phyloP scores from a whole-genome alignment of 495 filamentous ascomycete genomes.

The Hypoxylon fragiforme region DNA sequence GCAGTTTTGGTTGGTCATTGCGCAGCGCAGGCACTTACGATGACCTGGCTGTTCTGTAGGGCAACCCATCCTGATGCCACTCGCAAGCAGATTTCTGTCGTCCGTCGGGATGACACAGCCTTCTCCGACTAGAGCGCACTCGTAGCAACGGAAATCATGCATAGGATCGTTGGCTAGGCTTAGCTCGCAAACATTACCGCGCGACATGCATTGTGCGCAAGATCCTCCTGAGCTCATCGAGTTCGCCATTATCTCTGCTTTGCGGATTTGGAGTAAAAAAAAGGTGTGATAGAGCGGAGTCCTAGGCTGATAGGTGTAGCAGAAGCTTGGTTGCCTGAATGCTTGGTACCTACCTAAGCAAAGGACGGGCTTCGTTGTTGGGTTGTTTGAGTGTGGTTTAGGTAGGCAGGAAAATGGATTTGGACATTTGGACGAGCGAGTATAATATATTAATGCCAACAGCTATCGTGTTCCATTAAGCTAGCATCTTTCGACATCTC shows the following conservation, averaged over 20 bases:
- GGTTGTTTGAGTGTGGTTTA: no score
- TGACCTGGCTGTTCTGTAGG: not conserved
- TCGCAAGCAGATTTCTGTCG: not conserved
- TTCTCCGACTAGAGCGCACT: not conserved
- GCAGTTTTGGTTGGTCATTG: not conserved
- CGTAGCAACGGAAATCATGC: not conserved
- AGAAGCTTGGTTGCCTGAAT: not conserved
- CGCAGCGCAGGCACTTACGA: not conserved
- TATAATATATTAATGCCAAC: no score
- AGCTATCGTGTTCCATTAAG: no score
- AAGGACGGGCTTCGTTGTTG: no score
- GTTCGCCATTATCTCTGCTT: not conserved
- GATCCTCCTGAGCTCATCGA: not conserved
- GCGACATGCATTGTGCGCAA: not conserved
- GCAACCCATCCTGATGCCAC: not conserved
- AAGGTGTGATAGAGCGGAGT: not conserved
- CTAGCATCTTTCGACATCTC: no score
- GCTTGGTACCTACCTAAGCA: no score
- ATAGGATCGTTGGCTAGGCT: not conserved
- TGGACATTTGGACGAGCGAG: no score
- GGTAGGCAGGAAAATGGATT: no score
- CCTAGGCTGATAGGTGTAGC: not conserved
- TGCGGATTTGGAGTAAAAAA: not conserved
- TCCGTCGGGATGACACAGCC: slow-evolving; percentile 2
- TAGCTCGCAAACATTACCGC: not conserved